Base-by-base conservation (phyloP, 768 basidiomycete genomes). In the Nevesoporus exiguus region DNA sequence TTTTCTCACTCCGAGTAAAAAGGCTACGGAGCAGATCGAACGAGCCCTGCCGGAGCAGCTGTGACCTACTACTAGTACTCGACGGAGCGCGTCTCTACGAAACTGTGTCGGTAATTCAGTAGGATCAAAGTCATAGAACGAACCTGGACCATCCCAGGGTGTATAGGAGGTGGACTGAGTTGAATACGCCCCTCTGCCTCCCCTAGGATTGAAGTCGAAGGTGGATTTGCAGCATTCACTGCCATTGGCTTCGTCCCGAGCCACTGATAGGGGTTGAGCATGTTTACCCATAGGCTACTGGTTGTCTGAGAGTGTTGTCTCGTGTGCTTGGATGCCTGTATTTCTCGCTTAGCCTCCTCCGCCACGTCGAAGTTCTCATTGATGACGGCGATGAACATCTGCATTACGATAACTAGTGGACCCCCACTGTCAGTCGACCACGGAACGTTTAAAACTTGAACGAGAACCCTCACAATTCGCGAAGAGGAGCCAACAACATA, bases 361-460 rank as follows among this genome's bases (percentile, higher is more conserved):
- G 93, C 93, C 6, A 97, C 84, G 22, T 86, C 79, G 62, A 98
- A 98, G 70, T 95, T 96, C 76, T 95, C 93, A 64, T 94, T 91
- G 77, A 97, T 93, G 42, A 96, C 93, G 31, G 96, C 96, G 63
- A 98, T 91, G 75, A 98, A 97, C 86, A 98, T 88, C 66, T 96
- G 93, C 46, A 96, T 69, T 9, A 96, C 78, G 62, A 96, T 91
- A 76, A 93, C 94, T 95, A 54, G 39, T 52, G 36, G 59, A 45
- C 25, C 55, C 25, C 52, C 44, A 40, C 14, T 33, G 44, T 62
- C 34, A 60, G 49, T 10, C 17, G 3, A 30, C 47, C 43, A 14
- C 7, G 3, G 17, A 15, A 43, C 9, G 8, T 41, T 25, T 13
- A 19, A 22, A 29, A 37, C 30, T 29, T 7, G 15, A 30, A 37